Conservation (phyloP, 1,139 yeast genomes). For the Suhomyces yuchorum region DNA sequence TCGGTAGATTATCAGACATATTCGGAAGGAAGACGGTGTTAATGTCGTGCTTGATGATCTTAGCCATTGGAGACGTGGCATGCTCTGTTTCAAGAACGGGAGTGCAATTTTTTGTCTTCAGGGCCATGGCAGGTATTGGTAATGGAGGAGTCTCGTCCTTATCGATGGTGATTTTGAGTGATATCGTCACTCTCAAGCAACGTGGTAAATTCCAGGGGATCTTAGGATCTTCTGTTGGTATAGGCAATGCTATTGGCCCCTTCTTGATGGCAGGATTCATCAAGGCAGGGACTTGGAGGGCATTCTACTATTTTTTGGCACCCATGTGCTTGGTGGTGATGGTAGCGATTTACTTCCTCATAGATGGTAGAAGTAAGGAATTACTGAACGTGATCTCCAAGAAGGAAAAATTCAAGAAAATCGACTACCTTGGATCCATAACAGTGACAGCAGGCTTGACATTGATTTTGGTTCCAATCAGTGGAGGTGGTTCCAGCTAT, state of each 20-base stretch:
- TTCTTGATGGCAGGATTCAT: slow-evolving; percentile 57
- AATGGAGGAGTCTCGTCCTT: slow-evolving; percentile 48
- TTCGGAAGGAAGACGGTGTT: slow-evolving; percentile 49
- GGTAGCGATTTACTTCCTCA: slow-evolving; percentile 27
- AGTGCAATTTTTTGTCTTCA: slow-evolving; percentile 40
- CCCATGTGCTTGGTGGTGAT: slow-evolving; percentile 41
- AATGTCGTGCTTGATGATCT: slow-evolving; percentile 34
- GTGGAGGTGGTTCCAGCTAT: slow-evolving; percentile 56
- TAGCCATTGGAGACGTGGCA: slow-evolving; percentile 43
- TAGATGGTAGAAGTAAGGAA: slow-evolving; percentile 28
- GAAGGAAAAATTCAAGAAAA: slow-evolving; percentile 37
- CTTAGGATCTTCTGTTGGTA: slow-evolving; percentile 51
- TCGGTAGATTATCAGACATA: slow-evolving; percentile 45
- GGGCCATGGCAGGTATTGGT: slow-evolving; percentile 49
- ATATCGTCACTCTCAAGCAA: slow-evolving; percentile 42
- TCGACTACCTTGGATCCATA: slow-evolving; percentile 54
- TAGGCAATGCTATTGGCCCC: slow-evolving; percentile 60
- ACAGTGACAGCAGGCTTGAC: slow-evolving; percentile 47
- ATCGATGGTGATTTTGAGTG: slow-evolving; percentile 47
- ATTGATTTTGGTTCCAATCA: slow-evolving; percentile 48
- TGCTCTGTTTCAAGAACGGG: slow-evolving; percentile 45
- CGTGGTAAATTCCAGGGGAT: slow-evolving; percentile 51
- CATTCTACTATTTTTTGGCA: slow-evolving; percentile 48
- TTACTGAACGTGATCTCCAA: slow-evolving; percentile 27
- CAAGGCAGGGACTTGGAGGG: slow-evolving; percentile 49